phyloP scores from a whole-genome alignment of 148 eudicot genomes.

The Silene latifolia region DNA sequence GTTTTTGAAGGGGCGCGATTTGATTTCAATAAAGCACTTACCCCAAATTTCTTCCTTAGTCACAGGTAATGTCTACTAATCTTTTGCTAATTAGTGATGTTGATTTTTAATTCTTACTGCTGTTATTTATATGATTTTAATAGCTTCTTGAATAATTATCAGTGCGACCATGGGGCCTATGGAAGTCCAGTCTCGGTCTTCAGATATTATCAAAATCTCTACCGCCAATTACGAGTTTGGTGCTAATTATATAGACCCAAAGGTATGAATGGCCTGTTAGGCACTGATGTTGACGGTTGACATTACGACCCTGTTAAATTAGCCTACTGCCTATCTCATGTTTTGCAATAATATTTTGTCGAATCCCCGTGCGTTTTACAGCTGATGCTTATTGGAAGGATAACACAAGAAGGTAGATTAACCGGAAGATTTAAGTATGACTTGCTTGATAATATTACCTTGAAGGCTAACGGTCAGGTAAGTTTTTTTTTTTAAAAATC shows the following conservation, averaged over 20 bases:
- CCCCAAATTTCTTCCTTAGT: conserved; percentile 75
- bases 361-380: conserved; percentile 27
- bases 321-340: conserved; percentile 11
- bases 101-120: neutral
- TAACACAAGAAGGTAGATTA: conserved; percentile 81
- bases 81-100: neutral
- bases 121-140: neutral
- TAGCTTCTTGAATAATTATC: conserved; percentile 22
- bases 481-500: neutral
- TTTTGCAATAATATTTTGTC: neutral
- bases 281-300: no score
- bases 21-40: conserved; percentile 84
- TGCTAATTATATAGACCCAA: conserved; percentile 83
- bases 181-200: conserved; percentile 78
- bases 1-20: conserved; percentile 93
- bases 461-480: conserved; percentile 86
- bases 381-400: conserved; percentile 92
- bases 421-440: conserved; percentile 84
- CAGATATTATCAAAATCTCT: conserved; percentile 83
- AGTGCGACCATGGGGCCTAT: conserved; percentile 91
- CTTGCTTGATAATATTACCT: conserved; percentile 69
- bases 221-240: conserved; percentile 93
- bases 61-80: conserved; percentile 54
- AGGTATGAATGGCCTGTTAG: conserved; percentile 34
- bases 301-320: neutral